Evolutionary conservation across 345 rosid genomes (phyloP), one percentile per base, ranked within the genome.

Genomic region (Bruguiera gymnorhiza): DNA sequence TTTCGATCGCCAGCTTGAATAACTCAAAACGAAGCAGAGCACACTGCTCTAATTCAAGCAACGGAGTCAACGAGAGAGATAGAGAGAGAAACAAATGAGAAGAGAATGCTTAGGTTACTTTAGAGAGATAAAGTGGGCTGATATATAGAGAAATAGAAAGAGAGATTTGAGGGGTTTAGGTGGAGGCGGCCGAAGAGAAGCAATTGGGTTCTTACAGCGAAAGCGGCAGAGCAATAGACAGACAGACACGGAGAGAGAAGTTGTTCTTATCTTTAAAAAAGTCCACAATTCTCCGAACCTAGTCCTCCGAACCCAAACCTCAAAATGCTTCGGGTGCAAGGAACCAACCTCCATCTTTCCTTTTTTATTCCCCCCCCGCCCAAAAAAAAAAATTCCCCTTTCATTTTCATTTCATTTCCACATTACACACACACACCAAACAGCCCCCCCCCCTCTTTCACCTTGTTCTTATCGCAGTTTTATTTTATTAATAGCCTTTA

Each of bases 1-100:
- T 85, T 23, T 88, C 96, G 76, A 92, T 92, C 74, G 96, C 92
- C 97, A 92, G 90, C 84, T 76, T 80, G 82, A 79, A 73, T 15
- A 30, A 59, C 7, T 46, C n/a, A 57, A 59, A 31, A 31, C 13
- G 31, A 34, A 9, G 51, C n/a, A 66, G 75, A 75, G 57, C n/a
- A 34, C 26, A 11, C 67, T 65, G 60, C 68, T 71, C 39, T 56
- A 11, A 56, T 26, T 8, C 30, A 24, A 24, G 16, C 60, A 24
- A 56, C 7, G 10, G 16, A 24, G 31, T 56, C 60, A 27, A 24
- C 26, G 30, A 24, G 60, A 21, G 29, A 56, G 30, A 27, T 5
- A 24, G 2, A 19, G 59, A 26, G 59, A 23, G 6, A 56, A 13
- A 56, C 13, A 24, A 24, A 13, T 2, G 16, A 24, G 30, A 56